Percentiles rank a stretch among this genome's conserved stretches.
phyloP scores from a whole-genome alignment of 495 filamentous ascomycete species.

The Pseudomonodictys pantanalensis region DNA sequence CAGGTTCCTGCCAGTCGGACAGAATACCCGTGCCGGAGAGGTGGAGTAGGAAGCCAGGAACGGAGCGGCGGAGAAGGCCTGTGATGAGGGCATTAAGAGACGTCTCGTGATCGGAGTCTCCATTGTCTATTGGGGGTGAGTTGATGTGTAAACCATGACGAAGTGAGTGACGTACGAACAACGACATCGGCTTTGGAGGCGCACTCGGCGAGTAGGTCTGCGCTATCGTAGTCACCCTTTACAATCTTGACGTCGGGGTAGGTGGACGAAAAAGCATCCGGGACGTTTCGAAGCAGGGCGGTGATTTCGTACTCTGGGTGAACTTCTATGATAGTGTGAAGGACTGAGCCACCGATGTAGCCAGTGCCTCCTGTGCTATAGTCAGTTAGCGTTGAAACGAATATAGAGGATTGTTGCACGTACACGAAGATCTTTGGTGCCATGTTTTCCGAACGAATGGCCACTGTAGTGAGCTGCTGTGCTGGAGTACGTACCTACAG shows the following conservation, averaged over 20 bases:
- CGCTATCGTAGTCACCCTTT: slow-evolving; percentile 53
- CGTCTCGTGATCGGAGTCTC: slow-evolving; percentile 32
- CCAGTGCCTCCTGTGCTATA: slow-evolving; percentile 48
- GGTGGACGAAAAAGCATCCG: slow-evolving; percentile 34
- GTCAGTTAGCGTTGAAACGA: not conserved
- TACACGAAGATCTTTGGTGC: slow-evolving; percentile 35
- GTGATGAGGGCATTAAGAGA: slow-evolving; percentile 31
- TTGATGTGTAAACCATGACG: not conserved
- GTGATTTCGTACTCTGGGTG: slow-evolving; percentile 49
- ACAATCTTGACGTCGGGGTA: slow-evolving; percentile 55
- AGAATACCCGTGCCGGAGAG: slow-evolving; percentile 31
- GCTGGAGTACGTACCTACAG: no score
- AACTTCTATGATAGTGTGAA: slow-evolving; percentile 42
- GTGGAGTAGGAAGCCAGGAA: slow-evolving; percentile 32
- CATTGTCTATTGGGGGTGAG: slow-evolving; percentile 20
- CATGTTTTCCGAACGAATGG: no score
- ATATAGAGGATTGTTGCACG: not conserved
- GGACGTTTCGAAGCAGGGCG: slow-evolving; percentile 44
- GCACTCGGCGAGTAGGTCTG: slow-evolving; percentile 51
- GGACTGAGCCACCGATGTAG: slow-evolving; percentile 53
- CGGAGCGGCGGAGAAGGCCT: slow-evolving; percentile 29
- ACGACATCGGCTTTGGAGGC: slow-evolving; percentile 58
- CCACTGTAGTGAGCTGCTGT: no score
- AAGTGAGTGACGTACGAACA: slow-evolving; percentile 45
- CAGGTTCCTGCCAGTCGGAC: slow-evolving; percentile 24